phyloP scores from a whole-genome alignment of 2,329 filamentous ascomycete species.

The Fusarium falciforme region DNA sequence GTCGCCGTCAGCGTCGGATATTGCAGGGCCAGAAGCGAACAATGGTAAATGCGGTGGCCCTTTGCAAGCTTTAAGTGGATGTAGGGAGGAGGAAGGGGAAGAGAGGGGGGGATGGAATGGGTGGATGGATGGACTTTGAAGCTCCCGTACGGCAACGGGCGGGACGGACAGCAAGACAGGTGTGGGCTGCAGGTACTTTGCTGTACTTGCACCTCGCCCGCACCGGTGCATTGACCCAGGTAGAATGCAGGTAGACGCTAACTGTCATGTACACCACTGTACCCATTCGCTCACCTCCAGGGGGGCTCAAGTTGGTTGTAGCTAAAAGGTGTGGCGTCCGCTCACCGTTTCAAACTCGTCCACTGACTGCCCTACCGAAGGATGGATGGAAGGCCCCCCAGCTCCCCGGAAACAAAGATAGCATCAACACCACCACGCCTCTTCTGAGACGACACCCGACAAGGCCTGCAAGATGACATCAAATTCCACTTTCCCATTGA shows the following conservation, averaged over 20 bases:
- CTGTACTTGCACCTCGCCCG: not conserved
- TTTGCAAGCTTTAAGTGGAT: conserved; percentile 20
- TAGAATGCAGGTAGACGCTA: not conserved
- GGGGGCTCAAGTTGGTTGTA: conserved; percentile 5
- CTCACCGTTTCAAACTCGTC: conserved; percentile 9
- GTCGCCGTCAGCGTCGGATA: conserved; percentile 13
- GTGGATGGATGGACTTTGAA: conserved; percentile 12
- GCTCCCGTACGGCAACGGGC: conserved; percentile 23
- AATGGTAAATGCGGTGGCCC: conserved; percentile 11
- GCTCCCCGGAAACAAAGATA: conserved; percentile 23
- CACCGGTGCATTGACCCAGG: not conserved
- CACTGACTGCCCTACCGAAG: not conserved
- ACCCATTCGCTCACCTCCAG: conserved; percentile 3
- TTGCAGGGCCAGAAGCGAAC: conserved; percentile 17
- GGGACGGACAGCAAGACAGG: conserved; percentile 25
- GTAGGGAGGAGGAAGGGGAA: conserved; percentile 7
- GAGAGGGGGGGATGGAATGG: conserved; percentile 17
- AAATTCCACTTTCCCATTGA: conserved; percentile 4
- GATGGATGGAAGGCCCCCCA: not conserved
- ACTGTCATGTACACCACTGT: not conserved
- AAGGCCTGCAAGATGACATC: conserved; percentile 21
- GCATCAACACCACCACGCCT: conserved; percentile 3
- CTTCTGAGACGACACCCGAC: conserved; percentile 24
- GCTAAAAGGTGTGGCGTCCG: conserved; percentile 5
- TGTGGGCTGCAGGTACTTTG: not conserved